Evolutionary conservation across 345 rosid species (phyloP), one percentile per base, ranked within the genome.

Genomic region (Arabidopsis suecica): DNA sequence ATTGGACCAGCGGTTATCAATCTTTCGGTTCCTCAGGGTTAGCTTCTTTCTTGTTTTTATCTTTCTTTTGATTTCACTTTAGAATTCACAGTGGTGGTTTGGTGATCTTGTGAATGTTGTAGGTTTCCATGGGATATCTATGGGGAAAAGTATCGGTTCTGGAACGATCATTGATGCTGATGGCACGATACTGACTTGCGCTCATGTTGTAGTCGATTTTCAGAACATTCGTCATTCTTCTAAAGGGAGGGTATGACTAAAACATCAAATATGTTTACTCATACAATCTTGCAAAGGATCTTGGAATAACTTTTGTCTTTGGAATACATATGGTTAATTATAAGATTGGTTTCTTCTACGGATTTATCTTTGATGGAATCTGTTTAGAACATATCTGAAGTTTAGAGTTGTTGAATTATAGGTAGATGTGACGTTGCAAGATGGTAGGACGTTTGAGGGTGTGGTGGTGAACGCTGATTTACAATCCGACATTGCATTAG

Each of bases 351-450:
- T 49, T 49, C 4, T 68, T 38, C 37, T 14, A 4, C 3, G 42
- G 37, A 34, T 59, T 57, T 50, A 34, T 0, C 5, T 61, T 61
- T 3, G 34, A 34, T 51, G 49, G 36, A 68, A 60, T 51, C 20
- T 23, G 10, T 56, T 2, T 16, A 9, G 9, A 60, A 72, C 53
- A 48, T 65, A 6, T 65, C 28, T 53, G 44, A 48, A 41, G 7
- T 71, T 60, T 50, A 30, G 34, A 62, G 36, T 40, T 53, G 23
- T 64, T 71, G n/a, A 1, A n/a, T 57, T 82, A 61, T 76, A 94
- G 98, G 89, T 94, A 68, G 91, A 87, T 41, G 98, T 94, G 79
- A 90, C 93, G 55, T 82, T 94, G 84, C 98, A 91, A 86, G 98
- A 94, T 85, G 96, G 98, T 60, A 82, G 97, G 69, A 87, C 86